These are phyloP conservation scores for Arabis hirsuta DNA, from an alignment of 345 rosid genomes.

Conservation along the genomic window DNA sequence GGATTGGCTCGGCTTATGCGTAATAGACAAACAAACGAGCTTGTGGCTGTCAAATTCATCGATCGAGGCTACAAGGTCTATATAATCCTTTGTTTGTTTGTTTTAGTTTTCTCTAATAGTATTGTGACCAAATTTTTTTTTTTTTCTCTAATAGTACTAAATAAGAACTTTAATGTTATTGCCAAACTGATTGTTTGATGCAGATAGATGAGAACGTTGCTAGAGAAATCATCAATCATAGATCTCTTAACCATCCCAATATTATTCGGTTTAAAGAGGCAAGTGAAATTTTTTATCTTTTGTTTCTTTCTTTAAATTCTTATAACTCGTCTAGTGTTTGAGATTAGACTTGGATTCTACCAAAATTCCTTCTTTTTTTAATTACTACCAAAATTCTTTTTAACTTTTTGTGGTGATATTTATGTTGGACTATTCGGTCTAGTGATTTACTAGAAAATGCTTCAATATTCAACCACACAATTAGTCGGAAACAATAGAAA, in stretches of 20 bases:
- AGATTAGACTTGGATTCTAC: no score
- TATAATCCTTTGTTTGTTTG: neutral
- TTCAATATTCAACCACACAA: slow-evolving; percentile 3
- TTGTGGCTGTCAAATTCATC: slow-evolving; percentile 65
- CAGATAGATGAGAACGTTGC: slow-evolving; percentile 79
- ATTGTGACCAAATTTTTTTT: no score
- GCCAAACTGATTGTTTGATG: neutral
- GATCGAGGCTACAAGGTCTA: slow-evolving; percentile 71
- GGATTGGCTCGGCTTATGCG: slow-evolving; percentile 68
- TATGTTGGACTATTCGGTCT: neutral
- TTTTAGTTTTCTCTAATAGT: neutral
- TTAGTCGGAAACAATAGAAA: neutral
- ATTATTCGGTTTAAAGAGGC: slow-evolving; percentile 75
- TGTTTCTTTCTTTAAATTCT: neutral
- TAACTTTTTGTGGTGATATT: neutral
- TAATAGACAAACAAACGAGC: slow-evolving; percentile 57
- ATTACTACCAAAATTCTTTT: neutral
- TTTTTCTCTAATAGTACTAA: neutral
- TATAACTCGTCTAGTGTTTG: no score
- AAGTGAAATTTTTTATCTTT: neutral
- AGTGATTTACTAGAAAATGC: neutral
- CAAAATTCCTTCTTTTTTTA: no score
- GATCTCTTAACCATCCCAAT: slow-evolving; percentile 77
- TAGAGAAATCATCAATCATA: slow-evolving; percentile 78
- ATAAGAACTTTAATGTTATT: neutral